Evolutionary conservation across 2,329 filamentous ascomycete genomes (phyloP).

Genomic region (Thielaviopsis cerberus): DNA sequence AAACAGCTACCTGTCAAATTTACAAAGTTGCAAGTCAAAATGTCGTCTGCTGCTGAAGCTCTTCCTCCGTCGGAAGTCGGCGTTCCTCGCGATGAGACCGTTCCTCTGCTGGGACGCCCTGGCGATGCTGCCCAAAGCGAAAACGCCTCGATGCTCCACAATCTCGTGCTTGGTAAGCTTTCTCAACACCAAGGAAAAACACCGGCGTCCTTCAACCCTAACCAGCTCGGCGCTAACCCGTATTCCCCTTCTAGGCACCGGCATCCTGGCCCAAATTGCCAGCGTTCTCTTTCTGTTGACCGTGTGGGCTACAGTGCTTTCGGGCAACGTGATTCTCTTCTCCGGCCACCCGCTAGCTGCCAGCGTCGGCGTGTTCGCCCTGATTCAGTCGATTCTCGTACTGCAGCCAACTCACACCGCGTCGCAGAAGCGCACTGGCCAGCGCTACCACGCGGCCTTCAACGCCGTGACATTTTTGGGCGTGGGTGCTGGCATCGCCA

Average conservation of each 20-base stretch:
- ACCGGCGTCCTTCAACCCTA: not conserved
- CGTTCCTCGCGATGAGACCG: conserved; percentile 20
- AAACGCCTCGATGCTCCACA: conserved; percentile 44
- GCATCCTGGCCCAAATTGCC: conserved; percentile 60
- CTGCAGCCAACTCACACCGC: conserved; percentile 73
- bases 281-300: conserved; percentile 55
- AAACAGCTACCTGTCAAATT: too few species aligned
- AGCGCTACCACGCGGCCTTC: conserved; percentile 47
- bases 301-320: conserved; percentile 62
- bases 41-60: not conserved
- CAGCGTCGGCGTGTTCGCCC: conserved; percentile 48
- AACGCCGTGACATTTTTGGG: conserved; percentile 45
- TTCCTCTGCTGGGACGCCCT: conserved; percentile 32
- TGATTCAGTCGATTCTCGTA: conserved; percentile 64
- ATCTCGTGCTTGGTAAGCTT: conserved; percentile 53
- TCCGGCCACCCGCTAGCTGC: conserved; percentile 66
- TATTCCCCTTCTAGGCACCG: conserved; percentile 54
- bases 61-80: not conserved
- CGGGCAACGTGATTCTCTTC: conserved; percentile 57
- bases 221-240: conserved; percentile 8
- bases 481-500: conserved; percentile 44
- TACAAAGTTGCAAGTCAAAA: not conserved
- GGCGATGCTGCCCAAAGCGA: conserved; percentile 57
- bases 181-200: conserved; percentile 5
- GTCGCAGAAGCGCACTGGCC: conserved; percentile 47